Base-by-base conservation (phyloP, 257 asterid genomes). In the Solanum stenotomum region DNA sequence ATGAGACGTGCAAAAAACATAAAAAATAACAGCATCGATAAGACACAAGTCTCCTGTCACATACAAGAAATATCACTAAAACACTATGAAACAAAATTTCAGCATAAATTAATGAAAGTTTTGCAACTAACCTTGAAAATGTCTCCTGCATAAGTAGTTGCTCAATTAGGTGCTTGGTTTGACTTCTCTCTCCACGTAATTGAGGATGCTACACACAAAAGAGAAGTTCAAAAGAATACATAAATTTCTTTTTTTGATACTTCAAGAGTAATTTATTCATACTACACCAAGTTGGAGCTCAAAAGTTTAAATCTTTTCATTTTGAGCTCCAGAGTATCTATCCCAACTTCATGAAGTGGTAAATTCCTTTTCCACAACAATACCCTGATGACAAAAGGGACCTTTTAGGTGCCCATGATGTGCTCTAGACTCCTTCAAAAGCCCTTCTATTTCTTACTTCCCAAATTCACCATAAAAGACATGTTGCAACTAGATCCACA, bases 81-180 rank as follows among this genome's bases (percentile, higher is more conserved):
- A 8, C 15, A 42, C 16, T 42, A 79, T 18, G 14, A 27, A 79
- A 79, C 46, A 34, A 44, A 79, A 25, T 44, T 15, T 79, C 85
- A 79, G 65, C 38, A 79, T 5, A 49, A 25, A 81, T 81, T 29
- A 9, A 49, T 18, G 67, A 31, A 85, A 78, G n/a, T 46, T 87
- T 72, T 46, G 52, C 37, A 25, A 56, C 67, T 88, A 93, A 97
- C 99, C 99, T 94, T 59, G 99, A 93, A 89, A 94, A 96, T 13
- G 92, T 92, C 89, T 94, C 99, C 89, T 88, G 93, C 95, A 86
- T 75, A 84, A 97, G 92, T 89, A 97, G 96, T 76, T 91, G 93
- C 89, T 94, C 98, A 46, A 97, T 93, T 74, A 91, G 86, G 89
- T 74, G 90, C 90, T 96, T 96, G 68, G 93, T 92, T 87, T 93